Percentiles rank a stretch among this genome's conserved stretches.
Conservation (phyloP, 1,139 yeast genomes). For the Suhomyces panamericanus region DNA sequence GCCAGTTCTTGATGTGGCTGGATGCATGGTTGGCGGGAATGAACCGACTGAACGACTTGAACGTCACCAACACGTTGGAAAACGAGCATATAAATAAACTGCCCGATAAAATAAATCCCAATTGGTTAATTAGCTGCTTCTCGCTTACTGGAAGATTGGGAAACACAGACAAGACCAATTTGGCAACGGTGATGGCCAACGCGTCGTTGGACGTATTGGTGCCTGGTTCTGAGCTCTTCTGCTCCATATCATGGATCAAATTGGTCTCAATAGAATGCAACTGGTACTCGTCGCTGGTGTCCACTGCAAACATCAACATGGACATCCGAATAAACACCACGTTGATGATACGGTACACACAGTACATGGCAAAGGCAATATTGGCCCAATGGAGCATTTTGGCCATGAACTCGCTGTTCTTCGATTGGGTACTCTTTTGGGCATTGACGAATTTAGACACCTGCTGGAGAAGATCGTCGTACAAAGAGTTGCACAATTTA, state of each 20-base stretch:
- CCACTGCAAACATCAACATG: conserved; percentile 11
- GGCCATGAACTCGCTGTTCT: conserved; percentile 1
- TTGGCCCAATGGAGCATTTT: conserved; percentile 17
- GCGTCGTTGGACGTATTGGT: conserved; percentile 47
- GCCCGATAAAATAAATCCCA: conserved; percentile 65
- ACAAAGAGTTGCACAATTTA: conserved; percentile 28
- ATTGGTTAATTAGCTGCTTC: conserved; percentile 59
- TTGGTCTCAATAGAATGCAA: conserved; percentile 10
- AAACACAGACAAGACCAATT: conserved; percentile 33
- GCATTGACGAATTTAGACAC: conserved; percentile 17
- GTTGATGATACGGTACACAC: conserved; percentile 60
- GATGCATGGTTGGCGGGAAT: conserved; percentile 32
- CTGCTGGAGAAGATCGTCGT: conserved; percentile 29
- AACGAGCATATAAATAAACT: conserved; percentile 66
- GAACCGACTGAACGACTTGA: conserved; percentile 39
- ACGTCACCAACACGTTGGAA: conserved; percentile 59
- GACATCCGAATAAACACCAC: conserved; percentile 47
- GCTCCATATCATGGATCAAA: conserved; percentile 9
- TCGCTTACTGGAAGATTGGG: conserved; percentile 37
- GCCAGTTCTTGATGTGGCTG: conserved; percentile 32
- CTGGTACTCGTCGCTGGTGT: conserved; percentile 4
- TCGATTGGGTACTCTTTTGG: conserved; percentile 1
- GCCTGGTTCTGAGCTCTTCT: background rate
- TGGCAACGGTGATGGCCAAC: conserved; percentile 64
- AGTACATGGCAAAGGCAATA: conserved; percentile 54